phyloP scores from a whole-genome alignment of 306 rosid species.

The Dicorynia guianensis region DNA sequence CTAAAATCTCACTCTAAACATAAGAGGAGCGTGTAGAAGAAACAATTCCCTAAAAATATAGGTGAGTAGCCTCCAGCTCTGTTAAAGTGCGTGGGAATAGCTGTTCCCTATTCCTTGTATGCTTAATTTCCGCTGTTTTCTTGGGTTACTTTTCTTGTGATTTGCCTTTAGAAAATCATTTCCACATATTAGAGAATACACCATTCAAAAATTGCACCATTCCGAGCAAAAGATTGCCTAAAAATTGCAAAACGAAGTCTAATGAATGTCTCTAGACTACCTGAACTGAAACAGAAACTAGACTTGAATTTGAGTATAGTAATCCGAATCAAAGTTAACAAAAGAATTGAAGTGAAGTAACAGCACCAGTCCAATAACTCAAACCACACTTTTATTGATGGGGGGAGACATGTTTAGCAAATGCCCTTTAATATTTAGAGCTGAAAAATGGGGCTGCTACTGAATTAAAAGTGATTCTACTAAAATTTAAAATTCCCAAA shows the following conservation, averaged over 20 bases:
- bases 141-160: not conserved
- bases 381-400: conserved; percentile 1
- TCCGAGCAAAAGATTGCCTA: conserved; percentile 1
- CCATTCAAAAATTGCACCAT: not conserved
- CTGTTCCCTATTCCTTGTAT: no score
- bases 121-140: no score
- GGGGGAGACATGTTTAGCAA: not conserved
- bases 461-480: no score
- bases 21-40: no score
- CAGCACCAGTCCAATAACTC: conserved; percentile 15
- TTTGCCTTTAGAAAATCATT: not conserved
- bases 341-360: not conserved
- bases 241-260: conserved; percentile 1
- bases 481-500: no score
- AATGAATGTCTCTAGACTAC: not conserved
- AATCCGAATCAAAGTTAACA: not conserved
- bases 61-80: no score
- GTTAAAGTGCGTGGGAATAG: no score
- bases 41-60: no score
- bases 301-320: not conserved
- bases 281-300: not conserved
- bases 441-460: no score
- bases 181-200: conserved; percentile 1
- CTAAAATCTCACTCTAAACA: no score
- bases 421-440: no score